phyloP scores from a whole-genome alignment of 352 stramenopile species.

The Phytopythium boreale region DNA sequence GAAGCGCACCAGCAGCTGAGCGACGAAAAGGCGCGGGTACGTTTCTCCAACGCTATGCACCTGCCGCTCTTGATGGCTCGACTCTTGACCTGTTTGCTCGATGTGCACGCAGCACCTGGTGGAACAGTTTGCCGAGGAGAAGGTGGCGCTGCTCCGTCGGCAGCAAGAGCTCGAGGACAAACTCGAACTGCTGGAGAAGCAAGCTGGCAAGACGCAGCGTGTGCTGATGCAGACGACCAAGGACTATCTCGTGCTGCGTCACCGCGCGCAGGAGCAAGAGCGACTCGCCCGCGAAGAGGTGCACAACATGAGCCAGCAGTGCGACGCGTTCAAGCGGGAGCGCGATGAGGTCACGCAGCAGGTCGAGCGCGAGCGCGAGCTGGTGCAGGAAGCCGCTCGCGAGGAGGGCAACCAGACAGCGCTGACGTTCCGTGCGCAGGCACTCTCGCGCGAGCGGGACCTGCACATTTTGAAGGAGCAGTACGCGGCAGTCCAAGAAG shows the following conservation, averaged over 20 bases:
- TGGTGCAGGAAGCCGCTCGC: conserved; percentile 37
- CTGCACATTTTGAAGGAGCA: conserved; percentile 74
- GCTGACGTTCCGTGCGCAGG: conserved; percentile 53
- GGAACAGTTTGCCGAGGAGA: conserved; percentile 55
- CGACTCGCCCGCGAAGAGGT: conserved; percentile 61
- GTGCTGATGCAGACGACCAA: conserved; percentile 69
- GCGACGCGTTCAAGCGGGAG: conserved; percentile 32
- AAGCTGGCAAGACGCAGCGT: conserved; percentile 53
- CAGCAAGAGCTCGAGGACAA: conserved; percentile 35
- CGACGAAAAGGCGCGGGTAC: conserved; percentile 59
- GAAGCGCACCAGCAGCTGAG: conserved; percentile 45
- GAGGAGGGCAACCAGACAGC: conserved; percentile 59
- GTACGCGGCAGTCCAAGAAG: conserved; percentile 71
- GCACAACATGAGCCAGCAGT: conserved; percentile 33
- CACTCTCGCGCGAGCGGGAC: conserved; percentile 57
- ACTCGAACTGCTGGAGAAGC: conserved; percentile 31
- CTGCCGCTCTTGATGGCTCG: not conserved
- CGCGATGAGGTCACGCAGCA: conserved; percentile 39
- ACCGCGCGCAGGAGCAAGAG: conserved; percentile 63
- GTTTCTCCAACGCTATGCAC: not conserved
- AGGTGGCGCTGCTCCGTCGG: conserved; percentile 41
- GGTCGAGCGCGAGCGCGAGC: conserved; percentile 40
- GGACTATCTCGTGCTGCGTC: conserved; percentile 71
- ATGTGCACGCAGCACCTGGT: conserved; percentile 19
- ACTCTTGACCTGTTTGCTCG: not conserved